Conservation (phyloP, 192 early-diverging fungal species). For the Backusella liffmaniae region DNA sequence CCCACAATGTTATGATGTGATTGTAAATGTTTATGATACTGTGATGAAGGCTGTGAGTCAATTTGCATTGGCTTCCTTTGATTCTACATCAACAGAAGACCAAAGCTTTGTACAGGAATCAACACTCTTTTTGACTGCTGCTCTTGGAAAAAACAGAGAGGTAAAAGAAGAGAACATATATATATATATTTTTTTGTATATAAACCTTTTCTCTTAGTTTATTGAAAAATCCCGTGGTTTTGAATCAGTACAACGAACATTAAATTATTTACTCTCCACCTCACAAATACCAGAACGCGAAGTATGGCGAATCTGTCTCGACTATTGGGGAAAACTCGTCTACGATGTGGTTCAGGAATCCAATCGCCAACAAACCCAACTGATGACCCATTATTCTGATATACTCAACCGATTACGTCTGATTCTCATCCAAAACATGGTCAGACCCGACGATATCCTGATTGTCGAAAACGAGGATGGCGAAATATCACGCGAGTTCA, state of each 20-base stretch:
- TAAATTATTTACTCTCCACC: neutral
- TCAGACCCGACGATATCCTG: slow-evolving; percentile 14
- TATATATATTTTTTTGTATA: no score
- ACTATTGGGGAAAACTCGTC: slow-evolving; percentile 26
- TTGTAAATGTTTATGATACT: neutral
- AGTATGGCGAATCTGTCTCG: slow-evolving; percentile 22
- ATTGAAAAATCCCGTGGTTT: neutral
- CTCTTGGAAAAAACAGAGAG: slow-evolving; percentile 2
- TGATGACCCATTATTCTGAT: neutral
- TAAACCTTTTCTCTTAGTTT: neutral
- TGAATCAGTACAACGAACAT: neutral
- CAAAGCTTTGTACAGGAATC: slow-evolving; percentile 16
- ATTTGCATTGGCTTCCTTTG: neutral
- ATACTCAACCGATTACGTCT: neutral
- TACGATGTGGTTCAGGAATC: neutral
- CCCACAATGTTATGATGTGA: neutral
- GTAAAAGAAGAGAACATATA: no score
- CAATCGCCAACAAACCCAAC: neutral
- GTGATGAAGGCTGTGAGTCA: neutral
- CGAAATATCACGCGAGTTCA: slow-evolving; percentile 4
- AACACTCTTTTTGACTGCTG: slow-evolving; percentile 18
- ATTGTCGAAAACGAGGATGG: slow-evolving; percentile 18
- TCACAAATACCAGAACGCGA: slow-evolving; percentile 17
- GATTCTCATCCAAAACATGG: slow-evolving; percentile 19
- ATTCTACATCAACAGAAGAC: neutral